Conservation (phyloP, 768 basidiomycete species). For the Leccinum truebloodii region DNA sequence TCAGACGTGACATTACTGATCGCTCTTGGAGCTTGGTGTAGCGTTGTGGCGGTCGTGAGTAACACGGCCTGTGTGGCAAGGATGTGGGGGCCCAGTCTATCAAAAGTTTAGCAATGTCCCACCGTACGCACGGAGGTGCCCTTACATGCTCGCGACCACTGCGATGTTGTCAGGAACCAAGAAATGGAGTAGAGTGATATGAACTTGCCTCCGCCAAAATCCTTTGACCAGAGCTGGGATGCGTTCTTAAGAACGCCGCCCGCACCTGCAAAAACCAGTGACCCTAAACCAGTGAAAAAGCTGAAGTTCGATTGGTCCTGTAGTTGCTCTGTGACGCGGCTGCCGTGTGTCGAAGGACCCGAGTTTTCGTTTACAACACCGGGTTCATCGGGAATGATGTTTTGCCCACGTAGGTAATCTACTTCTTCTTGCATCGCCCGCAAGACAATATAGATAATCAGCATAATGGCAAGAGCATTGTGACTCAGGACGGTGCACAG, state of each 20-base stretch:
- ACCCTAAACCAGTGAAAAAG: conserved; percentile 19
- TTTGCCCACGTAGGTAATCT: conserved; percentile 12
- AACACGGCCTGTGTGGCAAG: conserved; percentile 30
- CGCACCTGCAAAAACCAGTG: conserved; percentile 19
- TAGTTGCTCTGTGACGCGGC: background rate
- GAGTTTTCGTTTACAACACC: background rate
- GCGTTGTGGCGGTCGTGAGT: conserved; percentile 23
- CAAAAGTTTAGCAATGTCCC: conserved; percentile 6
- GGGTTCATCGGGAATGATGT: conserved; percentile 13
- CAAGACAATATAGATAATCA: conserved; percentile 26
- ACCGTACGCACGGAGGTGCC: background rate
- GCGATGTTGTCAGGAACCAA: conserved; percentile 8
- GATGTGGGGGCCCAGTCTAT: conserved; percentile 24
- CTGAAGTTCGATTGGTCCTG: background rate
- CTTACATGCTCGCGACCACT: conserved; percentile 29
- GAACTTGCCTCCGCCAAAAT: conserved; percentile 26
- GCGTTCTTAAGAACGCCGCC: conserved; percentile 26
- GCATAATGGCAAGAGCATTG: conserved; percentile 20
- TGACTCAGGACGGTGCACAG: conserved; percentile 31
- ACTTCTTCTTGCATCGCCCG: conserved; percentile 23
- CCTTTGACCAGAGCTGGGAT: conserved; percentile 32
- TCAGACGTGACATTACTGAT: conserved; percentile 21
- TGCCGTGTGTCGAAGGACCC: background rate
- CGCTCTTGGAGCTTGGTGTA: conserved; percentile 27
- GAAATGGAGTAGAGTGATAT: background rate